These are phyloP conservation scores for Plantago lanceolata DNA, from an alignment of 305 asterid species.

Conservation along the genomic window DNA sequence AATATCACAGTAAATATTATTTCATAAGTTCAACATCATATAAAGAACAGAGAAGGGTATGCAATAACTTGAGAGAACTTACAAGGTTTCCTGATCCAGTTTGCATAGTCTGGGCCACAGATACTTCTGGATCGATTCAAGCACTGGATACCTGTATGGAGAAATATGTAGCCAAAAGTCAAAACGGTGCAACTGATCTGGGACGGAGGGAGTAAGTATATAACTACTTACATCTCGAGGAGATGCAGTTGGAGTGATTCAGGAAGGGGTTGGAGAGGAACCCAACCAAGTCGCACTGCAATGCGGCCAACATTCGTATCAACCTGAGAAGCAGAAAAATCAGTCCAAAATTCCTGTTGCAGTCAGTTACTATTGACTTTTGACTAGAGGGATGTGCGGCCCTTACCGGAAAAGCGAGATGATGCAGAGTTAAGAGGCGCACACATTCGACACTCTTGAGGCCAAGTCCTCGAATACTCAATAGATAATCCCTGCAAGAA, in stretches of 20 bases:
- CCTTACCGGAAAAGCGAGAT: slow-evolving; percentile 91
- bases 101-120: slow-evolving; percentile 94
- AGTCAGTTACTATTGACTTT: slow-evolving; percentile 23
- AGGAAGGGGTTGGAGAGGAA: slow-evolving; percentile 95
- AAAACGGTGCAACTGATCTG: too few species aligned
- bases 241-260: slow-evolving; percentile 92
- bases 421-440: slow-evolving; percentile 81
- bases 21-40: slow-evolving; percentile 30
- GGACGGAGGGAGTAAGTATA: too few species aligned
- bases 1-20: slow-evolving; percentile 25
- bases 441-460: slow-evolving; percentile 95
- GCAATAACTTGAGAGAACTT: slow-evolving; percentile 26
- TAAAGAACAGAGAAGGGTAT: slow-evolving; percentile 18
- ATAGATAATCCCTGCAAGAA: slow-evolving; percentile 70
- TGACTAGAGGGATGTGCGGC: slow-evolving; percentile 22
- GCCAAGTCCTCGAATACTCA: slow-evolving; percentile 86
- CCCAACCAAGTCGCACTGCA: slow-evolving; percentile 98
- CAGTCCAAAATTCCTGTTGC: slow-evolving; percentile 22
- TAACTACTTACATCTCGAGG: slow-evolving; percentile 68
- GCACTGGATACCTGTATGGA: slow-evolving; percentile 64
- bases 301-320: slow-evolving; percentile 97
- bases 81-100: slow-evolving; percentile 85
- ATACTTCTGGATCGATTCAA: slow-evolving; percentile 82
- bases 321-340: slow-evolving; percentile 53
- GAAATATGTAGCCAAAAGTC: slow-evolving; percentile 31